Evolutionary conservation across 305 asterid species (phyloP).

Genomic region (Withania somnifera): DNA sequence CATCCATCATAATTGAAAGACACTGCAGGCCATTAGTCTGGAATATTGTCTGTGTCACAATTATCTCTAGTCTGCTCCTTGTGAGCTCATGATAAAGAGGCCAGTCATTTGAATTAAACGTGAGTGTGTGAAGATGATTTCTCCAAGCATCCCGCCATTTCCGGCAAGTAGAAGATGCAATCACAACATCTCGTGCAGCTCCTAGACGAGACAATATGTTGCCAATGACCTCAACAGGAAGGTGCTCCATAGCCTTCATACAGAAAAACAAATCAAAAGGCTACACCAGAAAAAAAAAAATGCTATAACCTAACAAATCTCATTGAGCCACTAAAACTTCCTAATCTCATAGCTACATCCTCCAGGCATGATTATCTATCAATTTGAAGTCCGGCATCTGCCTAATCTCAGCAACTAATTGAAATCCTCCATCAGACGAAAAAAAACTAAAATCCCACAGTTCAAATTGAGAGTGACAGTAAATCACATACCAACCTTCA

Average conservation of each 20-base stretch:
- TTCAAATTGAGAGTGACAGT: not conserved
- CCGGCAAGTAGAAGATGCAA: constrained; percentile 81
- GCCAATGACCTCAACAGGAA: constrained; percentile 90
- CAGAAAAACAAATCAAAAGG: constrained; percentile 11
- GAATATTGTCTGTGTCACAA: constrained; percentile 66
- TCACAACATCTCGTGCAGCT: constrained; percentile 79
- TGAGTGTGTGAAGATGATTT: constrained; percentile 63
- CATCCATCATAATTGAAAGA: constrained; percentile 69
- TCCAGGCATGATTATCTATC: not conserved
- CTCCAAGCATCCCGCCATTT: constrained; percentile 82
- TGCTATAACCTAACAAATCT: not conserved
- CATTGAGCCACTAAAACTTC: not conserved
- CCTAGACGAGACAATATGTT: constrained; percentile 68
- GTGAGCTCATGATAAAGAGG: constrained; percentile 59
- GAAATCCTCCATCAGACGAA: not conserved
- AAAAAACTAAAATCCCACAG: not conserved
- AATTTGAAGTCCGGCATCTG: not conserved
- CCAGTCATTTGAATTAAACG: constrained; percentile 73
- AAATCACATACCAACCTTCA: not conserved
- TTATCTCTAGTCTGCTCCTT: constrained; percentile 54
- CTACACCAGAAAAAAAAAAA: not conserved
- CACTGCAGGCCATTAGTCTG: constrained; percentile 63
- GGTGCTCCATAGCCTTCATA: constrained; percentile 45
- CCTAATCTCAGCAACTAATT: not conserved
- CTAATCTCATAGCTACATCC: not conserved